phyloP scores from a whole-genome alignment of 805 yeast species.

The Candida germanica region DNA sequence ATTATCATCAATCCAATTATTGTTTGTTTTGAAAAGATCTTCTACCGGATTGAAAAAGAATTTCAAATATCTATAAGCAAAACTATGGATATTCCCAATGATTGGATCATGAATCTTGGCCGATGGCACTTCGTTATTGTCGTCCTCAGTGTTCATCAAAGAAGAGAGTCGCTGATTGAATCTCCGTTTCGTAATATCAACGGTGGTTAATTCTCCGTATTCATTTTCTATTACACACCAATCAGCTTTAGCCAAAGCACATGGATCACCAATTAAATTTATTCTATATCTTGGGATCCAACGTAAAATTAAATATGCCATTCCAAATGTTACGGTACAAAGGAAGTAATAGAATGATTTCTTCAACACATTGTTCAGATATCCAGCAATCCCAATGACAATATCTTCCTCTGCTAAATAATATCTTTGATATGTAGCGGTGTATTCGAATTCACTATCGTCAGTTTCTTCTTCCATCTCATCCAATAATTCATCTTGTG shows the following conservation, averaged over 20 bases:
- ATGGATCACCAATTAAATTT: conserved; percentile 57
- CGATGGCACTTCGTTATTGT: conserved; percentile 14
- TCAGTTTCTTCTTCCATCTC: conserved; percentile 7
- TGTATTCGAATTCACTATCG: conserved; percentile 16
- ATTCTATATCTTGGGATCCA: conserved; percentile 86
- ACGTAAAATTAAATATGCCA: conserved; percentile 67
- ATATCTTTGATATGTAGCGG: conserved; percentile 63
- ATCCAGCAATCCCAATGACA: conserved; percentile 93
- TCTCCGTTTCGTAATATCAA: conserved; percentile 53
- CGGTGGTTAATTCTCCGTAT: conserved; percentile 75
- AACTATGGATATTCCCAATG: conserved; percentile 65
- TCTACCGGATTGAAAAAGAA: conserved; percentile 83
- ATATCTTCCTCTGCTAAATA: conserved; percentile 95
- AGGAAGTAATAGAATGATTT: conserved; percentile 47
- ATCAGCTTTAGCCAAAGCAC: conserved; percentile 78
- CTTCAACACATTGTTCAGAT: conserved; percentile 50
- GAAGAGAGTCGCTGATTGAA: conserved; percentile 73
- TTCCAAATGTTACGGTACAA: conserved; percentile 62
- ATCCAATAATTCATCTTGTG: conserved; percentile 16
- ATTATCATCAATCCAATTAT: conserved; percentile 78
- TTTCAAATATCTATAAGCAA: conserved; percentile 79
- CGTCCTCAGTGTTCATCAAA: conserved; percentile 45
- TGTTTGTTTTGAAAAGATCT: conserved; percentile 79
- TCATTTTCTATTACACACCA: conserved; percentile 95
- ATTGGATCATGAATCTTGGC: conserved; percentile 48